Percentiles rank a stretch among this genome's conserved stretches.
Evolutionary conservation across 2,329 filamentous ascomycete genomes (phyloP).

Genomic region (Cercospora sesami): DNA sequence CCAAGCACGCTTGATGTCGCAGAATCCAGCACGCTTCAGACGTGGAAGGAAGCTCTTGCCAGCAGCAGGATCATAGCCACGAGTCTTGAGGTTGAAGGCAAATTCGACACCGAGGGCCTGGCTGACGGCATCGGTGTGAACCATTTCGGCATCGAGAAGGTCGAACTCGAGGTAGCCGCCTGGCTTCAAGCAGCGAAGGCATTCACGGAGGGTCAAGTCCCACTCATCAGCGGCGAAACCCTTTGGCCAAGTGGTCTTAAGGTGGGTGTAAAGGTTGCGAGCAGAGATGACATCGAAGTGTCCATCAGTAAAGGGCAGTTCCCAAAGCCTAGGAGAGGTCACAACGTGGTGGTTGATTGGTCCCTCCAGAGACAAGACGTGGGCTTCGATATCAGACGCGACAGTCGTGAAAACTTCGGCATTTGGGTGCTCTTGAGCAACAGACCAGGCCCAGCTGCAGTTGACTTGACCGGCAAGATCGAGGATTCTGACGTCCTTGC

Average conservation of each 20-base stretch:
- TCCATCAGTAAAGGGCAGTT: constrained; percentile 78
- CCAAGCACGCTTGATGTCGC: constrained; percentile 81
- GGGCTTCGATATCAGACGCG: constrained; percentile 40
- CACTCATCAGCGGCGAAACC: constrained; percentile 68
- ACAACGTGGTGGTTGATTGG: constrained; percentile 86
- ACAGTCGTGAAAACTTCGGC: constrained; percentile 81
- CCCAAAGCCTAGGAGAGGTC: constrained; percentile 72
- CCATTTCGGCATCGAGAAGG: constrained; percentile 84
- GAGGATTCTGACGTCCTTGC: constrained; percentile 64
- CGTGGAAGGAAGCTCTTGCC: constrained; percentile 78
- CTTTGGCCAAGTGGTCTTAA: constrained; percentile 66
- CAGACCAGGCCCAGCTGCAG: constrained; percentile 95
- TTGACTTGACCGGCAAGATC: constrained; percentile 82
- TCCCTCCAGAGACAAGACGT: constrained; percentile 67
- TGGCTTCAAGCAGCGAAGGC: constrained; percentile 86
- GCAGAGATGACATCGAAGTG: constrained; percentile 92
- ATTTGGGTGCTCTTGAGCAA: constrained; percentile 80
- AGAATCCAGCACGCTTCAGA: constrained; percentile 73
- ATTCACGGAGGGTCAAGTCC: constrained; percentile 80
- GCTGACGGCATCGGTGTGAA: constrained; percentile 76
- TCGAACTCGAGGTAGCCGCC: constrained; percentile 91
- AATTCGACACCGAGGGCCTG: constrained; percentile 89
- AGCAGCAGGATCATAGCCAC: constrained; percentile 84
- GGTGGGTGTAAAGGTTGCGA: constrained; percentile 77
- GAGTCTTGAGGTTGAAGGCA: constrained; percentile 80